A percentile compares a stretch with the other conserved stretches of the same genome.
phyloP scores from a whole-genome alignment of 1,284 basidiomycete genomes.

The Trametes hirsuta region DNA sequence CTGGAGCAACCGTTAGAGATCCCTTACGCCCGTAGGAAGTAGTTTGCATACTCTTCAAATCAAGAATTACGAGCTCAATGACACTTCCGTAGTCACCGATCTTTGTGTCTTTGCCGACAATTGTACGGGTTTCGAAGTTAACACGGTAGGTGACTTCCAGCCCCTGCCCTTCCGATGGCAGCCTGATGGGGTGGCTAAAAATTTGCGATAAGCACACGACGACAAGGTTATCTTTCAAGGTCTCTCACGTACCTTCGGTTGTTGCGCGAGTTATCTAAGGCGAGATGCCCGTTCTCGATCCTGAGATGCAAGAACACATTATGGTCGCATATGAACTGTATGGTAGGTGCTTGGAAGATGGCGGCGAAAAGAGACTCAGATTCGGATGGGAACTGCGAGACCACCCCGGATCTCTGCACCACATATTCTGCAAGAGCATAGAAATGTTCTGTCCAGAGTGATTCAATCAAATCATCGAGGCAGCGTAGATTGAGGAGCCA shows the following conservation, averaged over 20 bases:
- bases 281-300: constrained; percentile 25
- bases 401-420: constrained; percentile 3
- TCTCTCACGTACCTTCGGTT: background rate
- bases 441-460: constrained; percentile 9
- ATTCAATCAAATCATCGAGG: too few species aligned
- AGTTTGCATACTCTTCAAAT: constrained; percentile 14
- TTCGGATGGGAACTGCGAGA: background rate
- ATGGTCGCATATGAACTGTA: constrained; percentile 35
- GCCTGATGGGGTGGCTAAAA: constrained; percentile 1
- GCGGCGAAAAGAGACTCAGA: constrained; percentile 26
- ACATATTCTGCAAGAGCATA: constrained; percentile 21
- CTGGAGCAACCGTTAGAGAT: background rate
- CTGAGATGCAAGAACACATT: constrained; percentile 29
- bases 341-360: constrained; percentile 25
- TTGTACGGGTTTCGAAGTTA: constrained; percentile 19
- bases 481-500: background rate
- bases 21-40: background rate
- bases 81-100: constrained; percentile 27
- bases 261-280: constrained; percentile 2
- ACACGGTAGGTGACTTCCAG: constrained; percentile 28
- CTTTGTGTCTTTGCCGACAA: constrained; percentile 26
- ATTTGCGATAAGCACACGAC: background rate
- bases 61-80: constrained; percentile 31
- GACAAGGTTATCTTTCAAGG: too few species aligned
- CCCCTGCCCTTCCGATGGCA: background rate